Evolutionary conservation across 2,329 filamentous ascomycete species (phyloP), one percentile per base, ranked within the genome.

Genomic region (Ophiosphaerella narmari): DNA sequence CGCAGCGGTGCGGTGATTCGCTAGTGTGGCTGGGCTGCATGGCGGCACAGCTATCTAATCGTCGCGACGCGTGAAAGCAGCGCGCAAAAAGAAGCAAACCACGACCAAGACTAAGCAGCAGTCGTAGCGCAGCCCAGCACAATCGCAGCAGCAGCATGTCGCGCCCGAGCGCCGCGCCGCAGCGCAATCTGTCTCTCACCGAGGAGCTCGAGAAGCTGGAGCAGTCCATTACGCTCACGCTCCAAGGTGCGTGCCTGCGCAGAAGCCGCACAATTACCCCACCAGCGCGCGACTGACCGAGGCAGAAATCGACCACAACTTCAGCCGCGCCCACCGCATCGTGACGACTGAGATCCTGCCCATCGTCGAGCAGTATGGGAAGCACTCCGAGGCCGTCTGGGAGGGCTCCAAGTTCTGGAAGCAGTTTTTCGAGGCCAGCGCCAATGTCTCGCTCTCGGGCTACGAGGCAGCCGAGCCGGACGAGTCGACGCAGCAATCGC

Each of bases 371-470:
- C 88, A 96, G 68, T 99, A 99, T 75, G 90, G 90, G 39, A 91
- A 96, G 60, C 89, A 97, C 69, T 97, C 94, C 1, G 88, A 87
- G 56, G 86, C 91, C 41, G 93, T 99, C 2, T 99, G 94, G 94
- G 92, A 97, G 64, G 91, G 92, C 18, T 96, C 93, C 46, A 96
- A 96, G 89, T 99, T 99, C 76, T 99, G 94, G 94, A 99, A 99
- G 76, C 92, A 97, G 78, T 99, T 99, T 79, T 99, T 99, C 75
- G 94, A 99, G 77, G 91, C 94, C 32, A 96, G 92, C 40, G 94
- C 94, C 71, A 97, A 99, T 67, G 93, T 99, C 23, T 96, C 93
- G 9, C 83, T 99, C 9, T 96, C 91, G 0, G 91, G 92, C 24
- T 97, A 99, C 73, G 93, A 96, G 70, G 92, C 96, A 68, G 81